Base-by-base conservation (phyloP, 179 eudicot genomes). In the Actinidia chinensis region DNA sequence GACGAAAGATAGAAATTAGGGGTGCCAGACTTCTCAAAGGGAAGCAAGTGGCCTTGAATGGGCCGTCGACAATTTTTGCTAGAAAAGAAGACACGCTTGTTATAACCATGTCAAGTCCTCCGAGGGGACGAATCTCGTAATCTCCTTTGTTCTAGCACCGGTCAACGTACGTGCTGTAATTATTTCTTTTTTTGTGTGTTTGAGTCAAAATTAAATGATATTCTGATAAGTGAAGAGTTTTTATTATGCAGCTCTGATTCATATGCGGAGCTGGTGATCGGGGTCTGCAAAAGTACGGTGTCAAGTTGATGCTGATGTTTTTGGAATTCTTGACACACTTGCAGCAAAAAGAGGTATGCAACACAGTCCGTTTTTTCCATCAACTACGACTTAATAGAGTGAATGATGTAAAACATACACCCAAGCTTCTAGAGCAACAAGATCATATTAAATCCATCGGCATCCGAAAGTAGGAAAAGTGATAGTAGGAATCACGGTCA, bases 11-110 rank as follows among this genome's bases (percentile, higher is more conserved):
- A 81, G 88, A 81, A 77, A 20, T 71, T 87, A 44, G 89, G 89
- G 7, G 74, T 84, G 25, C 85, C 86, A 77, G 89, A 87, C 56
- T 87, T 85, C 76, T 87, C 89, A 55, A 64, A 78, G 43, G 87
- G 88, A 81, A 85, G 89, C 78, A 85, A 84, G 71, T 65, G 28
- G 89, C 89, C 23, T 18, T 87, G 56, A 83, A 61, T 87, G 89
- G 89, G 89, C 85, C 20, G 40, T 80, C 15, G 82, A 83, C 52
- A 76, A 69, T 11, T 23, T n/a, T n/a, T 87, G 5, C 56, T 87
- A 1, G 61, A n/a, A 83, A 77, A 22, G 83, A 78, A 0, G 90
- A 87, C 43, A 81, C 83, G 6, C 80, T 85, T 10, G 44, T 68
- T 56, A 3, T 87, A 1, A 77, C 9, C 85, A 85, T 33, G 87